Evolutionary conservation across 1,284 basidiomycete genomes (phyloP).

Genomic region (Malassezia cuniculi): DNA sequence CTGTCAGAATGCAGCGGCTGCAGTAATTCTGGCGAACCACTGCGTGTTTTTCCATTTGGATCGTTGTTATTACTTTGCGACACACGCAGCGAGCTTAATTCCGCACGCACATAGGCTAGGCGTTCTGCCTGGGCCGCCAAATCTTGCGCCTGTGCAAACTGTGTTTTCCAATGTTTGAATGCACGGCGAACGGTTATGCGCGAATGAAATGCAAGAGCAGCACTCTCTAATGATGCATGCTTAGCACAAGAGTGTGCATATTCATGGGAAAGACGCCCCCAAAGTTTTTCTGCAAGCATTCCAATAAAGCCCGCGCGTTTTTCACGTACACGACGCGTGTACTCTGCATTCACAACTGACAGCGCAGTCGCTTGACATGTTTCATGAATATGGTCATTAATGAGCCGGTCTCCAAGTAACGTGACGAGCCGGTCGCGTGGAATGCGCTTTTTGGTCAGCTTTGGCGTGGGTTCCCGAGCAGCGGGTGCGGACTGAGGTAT

Average conservation of each 20-base stretch:
- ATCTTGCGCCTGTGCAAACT: slow-evolving; percentile 2
- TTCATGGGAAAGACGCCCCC: background rate
- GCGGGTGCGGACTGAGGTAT: no score
- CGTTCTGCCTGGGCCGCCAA: slow-evolving; percentile 6
- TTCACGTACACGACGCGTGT: background rate
- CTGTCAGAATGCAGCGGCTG: no score
- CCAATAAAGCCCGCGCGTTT: slow-evolving; percentile 2
- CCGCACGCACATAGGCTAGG: slow-evolving; percentile 4
- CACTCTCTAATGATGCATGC: background rate
- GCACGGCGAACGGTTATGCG: background rate
- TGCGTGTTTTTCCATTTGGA: no score
- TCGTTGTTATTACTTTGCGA: no score
- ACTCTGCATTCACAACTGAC: background rate
- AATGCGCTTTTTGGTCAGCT: no score
- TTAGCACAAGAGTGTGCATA: background rate
- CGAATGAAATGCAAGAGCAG: background rate
- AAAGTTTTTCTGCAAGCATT: background rate
- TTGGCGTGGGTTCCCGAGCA: no score
- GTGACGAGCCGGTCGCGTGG: no score
- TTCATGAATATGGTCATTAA: no score
- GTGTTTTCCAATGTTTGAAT: slow-evolving; percentile 1
- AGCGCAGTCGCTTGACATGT: background rate
- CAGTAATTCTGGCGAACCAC: no score
- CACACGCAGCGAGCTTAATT: no score
- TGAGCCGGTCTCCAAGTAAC: no score